Conservation (phyloP, 257 asterid species). For the Forsythia suspensa region DNA sequence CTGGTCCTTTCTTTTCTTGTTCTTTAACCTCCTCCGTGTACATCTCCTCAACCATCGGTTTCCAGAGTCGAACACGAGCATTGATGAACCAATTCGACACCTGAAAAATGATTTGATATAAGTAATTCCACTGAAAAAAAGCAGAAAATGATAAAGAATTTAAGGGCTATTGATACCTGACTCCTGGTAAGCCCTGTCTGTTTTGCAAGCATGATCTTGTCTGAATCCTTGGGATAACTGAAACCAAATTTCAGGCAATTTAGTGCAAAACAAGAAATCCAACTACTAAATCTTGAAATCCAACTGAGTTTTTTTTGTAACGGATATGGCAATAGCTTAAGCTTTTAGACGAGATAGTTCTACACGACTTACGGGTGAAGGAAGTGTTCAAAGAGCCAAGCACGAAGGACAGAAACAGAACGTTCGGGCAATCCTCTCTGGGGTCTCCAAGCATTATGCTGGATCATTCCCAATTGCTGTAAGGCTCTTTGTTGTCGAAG, state of each 20-base stretch:
- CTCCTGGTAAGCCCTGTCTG: slow-evolving; percentile 97
- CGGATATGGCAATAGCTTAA: background rate
- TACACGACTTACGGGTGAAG: slow-evolving; percentile 77
- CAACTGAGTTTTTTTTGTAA: background rate
- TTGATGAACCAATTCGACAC: slow-evolving; percentile 99
- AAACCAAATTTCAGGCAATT: background rate
- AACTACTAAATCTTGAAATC: background rate
- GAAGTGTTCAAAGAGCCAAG: slow-evolving; percentile 98
- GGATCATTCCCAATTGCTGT: slow-evolving; percentile 98
- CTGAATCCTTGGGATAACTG: slow-evolving; percentile 98
- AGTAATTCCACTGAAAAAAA: background rate
- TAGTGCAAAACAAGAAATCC: background rate
- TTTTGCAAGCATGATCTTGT: slow-evolving; percentile 92
- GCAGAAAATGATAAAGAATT: background rate
- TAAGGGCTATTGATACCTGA: slow-evolving; percentile 50
- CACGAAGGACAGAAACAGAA: slow-evolving; percentile 92
- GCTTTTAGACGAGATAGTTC: background rate
- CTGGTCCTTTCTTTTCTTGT: slow-evolving; percentile 61
- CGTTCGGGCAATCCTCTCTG: slow-evolving; percentile 96
- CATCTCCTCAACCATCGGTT: slow-evolving; percentile 99
- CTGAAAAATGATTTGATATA: slow-evolving; percentile 33
- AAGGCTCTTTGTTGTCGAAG: slow-evolving; percentile 88
- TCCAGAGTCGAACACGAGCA: slow-evolving; percentile 97
- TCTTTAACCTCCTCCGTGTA: slow-evolving; percentile 89
- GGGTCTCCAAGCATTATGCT: slow-evolving; percentile 99